Percentiles rank a stretch among this genome's conserved stretches.
These are phyloP conservation scores for Apiosordaria backusii DNA, from an alignment of 495 filamentous ascomycete species.

Conservation along the genomic window DNA sequence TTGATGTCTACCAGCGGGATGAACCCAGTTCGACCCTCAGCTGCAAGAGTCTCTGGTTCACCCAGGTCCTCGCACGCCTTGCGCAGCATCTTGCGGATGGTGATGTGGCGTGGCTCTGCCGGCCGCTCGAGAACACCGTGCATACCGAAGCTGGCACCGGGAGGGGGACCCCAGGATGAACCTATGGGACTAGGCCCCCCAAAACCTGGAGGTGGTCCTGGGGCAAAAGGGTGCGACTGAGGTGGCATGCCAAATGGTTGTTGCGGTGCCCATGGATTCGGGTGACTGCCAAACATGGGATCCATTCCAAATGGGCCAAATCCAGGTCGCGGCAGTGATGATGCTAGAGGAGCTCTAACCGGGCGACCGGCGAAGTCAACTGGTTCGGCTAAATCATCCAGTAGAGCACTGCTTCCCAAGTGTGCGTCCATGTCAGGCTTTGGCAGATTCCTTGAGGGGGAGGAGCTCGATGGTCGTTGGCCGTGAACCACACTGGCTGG, in stretches of 20 bases:
- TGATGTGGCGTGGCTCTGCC: conserved; percentile 37
- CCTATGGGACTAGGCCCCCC: conserved; percentile 16
- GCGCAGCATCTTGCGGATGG: conserved; percentile 49
- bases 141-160: conserved; percentile 29
- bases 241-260: conserved; percentile 8
- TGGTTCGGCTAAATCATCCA: conserved; percentile 70
- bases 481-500: conserved; percentile 67
- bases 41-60: conserved; percentile 21
- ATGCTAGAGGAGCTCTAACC: conserved; percentile 23
- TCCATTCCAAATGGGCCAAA: conserved; percentile 29
- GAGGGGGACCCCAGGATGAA: conserved; percentile 29
- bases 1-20: conserved; percentile 64
- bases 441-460: conserved; percentile 49
- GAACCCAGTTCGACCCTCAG: conserved; percentile 48
- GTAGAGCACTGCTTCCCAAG: conserved; percentile 89
- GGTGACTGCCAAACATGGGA: conserved; percentile 19
- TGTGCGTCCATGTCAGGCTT: conserved; percentile 64
- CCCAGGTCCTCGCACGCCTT: conserved; percentile 47
- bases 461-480: conserved; percentile 29
- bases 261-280: conserved; percentile 30
- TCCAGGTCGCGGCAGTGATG: not conserved
- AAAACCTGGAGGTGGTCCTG: conserved; percentile 26
- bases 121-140: conserved; percentile 30
- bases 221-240: conserved; percentile 21
- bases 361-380: conserved; percentile 23